Base-by-base conservation (phyloP, 179 eudicot species). In the Heliamphora pulchella region DNA sequence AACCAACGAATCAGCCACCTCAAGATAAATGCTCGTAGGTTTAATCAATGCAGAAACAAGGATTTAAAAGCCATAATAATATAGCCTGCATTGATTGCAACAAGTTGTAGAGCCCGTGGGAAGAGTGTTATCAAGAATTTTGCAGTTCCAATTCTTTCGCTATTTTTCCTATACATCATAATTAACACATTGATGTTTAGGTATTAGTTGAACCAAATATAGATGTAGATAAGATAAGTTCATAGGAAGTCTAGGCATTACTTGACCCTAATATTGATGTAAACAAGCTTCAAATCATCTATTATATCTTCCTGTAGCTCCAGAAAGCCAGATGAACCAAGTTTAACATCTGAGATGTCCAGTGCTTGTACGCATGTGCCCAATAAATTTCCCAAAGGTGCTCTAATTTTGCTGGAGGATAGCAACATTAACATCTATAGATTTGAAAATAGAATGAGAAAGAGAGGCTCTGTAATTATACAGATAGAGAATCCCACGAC, bases 41-140 rank as follows among this genome's bases (percentile, higher is more conserved):
- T 65, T 22, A 63, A 63, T 22, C 4, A 54, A 54, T 2, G 5
- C 2, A 48, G 47, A 67, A 88, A 43, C 81, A 92, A 73, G 58
- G 96, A 90, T 83, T 94, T 91, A 11, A 81, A 61, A 10, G 98
- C 94, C 91, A 96, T 87, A 77, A 91, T 87, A 82, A 91, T 96
- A 84, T 86, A 88, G 75, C 90, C 88, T 22, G 96, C 92, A 80
- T 88, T 77, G 55, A 92, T 87, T 46, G 86, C 85, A 76, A 85
- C 71, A 73, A 96, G 95, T 47, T 87, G 86, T 39, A 89, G 89
- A 75, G 91, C 92, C 71, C 80, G 79, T 70, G 81, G 50, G 76
- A 96, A 85, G 74, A 96, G 91, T 71, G 83, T 92, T 44, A 84
- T 79, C 66, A 94, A 71, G 87, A 96, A 92, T 77, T 84, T 86